Evolutionary conservation across 768 basidiomycete species (phyloP).

Genomic region (Russula emetica): DNA sequence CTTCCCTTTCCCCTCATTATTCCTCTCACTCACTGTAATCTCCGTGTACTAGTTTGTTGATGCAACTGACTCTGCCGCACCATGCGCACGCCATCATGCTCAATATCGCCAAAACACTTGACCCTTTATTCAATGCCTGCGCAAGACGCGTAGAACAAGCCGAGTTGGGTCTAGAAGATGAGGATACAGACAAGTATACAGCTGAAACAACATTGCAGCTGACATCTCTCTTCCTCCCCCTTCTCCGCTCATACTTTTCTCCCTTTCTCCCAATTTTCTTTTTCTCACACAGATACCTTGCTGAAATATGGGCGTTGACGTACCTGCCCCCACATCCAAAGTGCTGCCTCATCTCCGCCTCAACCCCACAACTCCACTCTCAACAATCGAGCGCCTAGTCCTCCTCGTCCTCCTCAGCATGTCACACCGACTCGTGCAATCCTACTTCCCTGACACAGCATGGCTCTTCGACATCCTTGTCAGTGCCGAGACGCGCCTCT

Average conservation of each 20-base stretch:
- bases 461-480: no score
- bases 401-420: no score
- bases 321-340: no score
- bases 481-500: no score
- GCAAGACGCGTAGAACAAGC: conserved; percentile 51
- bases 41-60: conserved; percentile 73
- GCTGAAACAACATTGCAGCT: conserved; percentile 85
- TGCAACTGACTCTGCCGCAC: conserved; percentile 94
- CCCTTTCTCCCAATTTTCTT: background rate
- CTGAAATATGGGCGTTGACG: conserved; percentile 75
- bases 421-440: no score
- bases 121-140: conserved; percentile 63
- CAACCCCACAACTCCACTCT: no score
- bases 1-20: background rate
- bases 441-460: no score
- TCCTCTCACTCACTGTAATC: background rate
- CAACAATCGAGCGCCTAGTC: no score
- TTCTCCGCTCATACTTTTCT: no score
- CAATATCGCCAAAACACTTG: conserved; percentile 81
- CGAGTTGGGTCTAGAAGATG: conserved; percentile 53
- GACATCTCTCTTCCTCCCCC: conserved; percentile 35
- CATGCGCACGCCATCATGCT: conserved; percentile 93
- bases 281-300: conserved; percentile 65
- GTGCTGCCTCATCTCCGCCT: no score
- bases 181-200: conserved; percentile 44